These are phyloP conservation scores for Peronospora farinosa DNA, from an alignment of 352 stramenopile genomes.

Conservation along the genomic window DNA sequence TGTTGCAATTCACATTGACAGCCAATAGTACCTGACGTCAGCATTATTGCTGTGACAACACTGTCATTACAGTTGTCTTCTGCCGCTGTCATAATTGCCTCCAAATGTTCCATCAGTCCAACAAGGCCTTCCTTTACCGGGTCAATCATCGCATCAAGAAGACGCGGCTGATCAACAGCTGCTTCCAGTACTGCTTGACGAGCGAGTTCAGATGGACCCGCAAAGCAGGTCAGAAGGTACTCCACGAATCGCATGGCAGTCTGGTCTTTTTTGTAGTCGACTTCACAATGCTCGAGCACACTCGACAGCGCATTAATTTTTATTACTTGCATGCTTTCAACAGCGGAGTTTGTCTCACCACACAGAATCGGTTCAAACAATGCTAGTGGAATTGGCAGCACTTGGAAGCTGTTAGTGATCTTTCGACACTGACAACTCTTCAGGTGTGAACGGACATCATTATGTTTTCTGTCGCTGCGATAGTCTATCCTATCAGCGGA, in stretches of 20 bases:
- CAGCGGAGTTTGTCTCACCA: constrained; percentile 1
- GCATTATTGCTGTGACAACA: constrained; percentile 23
- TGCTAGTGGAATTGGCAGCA: constrained; percentile 24
- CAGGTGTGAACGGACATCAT: not conserved
- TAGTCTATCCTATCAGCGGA: constrained; percentile 7
- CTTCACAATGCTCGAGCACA: constrained; percentile 38
- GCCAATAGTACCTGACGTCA: constrained; percentile 34
- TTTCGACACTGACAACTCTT: constrained; percentile 28
- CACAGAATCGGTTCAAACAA: constrained; percentile 32
- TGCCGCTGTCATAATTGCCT: constrained; percentile 25
- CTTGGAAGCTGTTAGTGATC: constrained; percentile 5
- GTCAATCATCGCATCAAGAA: constrained; percentile 37
- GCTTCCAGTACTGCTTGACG: constrained; percentile 22
- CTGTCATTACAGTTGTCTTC: constrained; percentile 28
- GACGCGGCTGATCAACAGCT: constrained; percentile 15
- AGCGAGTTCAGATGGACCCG: constrained; percentile 11
- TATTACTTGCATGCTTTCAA: constrained; percentile 16
- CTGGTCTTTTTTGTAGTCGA: constrained; percentile 23
- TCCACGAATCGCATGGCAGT: constrained; percentile 30
- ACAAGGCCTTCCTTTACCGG: constrained; percentile 13
- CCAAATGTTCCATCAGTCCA: constrained; percentile 36
- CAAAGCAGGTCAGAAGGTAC: constrained; percentile 26
- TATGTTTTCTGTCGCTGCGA: constrained; percentile 2
- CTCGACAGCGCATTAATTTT: constrained; percentile 29
- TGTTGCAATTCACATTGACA: constrained; percentile 32